Conservation (phyloP, 1,139 yeast genomes). For the Pichia sp. region DNA sequence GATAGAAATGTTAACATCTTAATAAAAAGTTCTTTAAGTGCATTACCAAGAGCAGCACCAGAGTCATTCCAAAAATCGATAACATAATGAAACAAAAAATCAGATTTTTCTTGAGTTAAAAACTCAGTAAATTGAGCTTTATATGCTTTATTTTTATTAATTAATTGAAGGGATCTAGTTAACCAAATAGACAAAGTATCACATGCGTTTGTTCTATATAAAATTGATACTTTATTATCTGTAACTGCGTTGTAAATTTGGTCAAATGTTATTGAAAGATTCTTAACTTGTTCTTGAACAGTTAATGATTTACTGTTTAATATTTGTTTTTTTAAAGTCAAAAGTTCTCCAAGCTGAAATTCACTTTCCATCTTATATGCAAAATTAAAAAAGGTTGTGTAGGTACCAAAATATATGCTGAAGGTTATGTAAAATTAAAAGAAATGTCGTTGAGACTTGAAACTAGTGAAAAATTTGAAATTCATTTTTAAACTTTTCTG, state of each 20-base stretch:
- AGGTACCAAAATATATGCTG: too few relatives aligned
- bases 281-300: constrained; percentile 1
- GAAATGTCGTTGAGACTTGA: too few relatives aligned
- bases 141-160: constrained; percentile 7
- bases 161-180: constrained; percentile 35
- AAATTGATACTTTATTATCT: constrained; percentile 28
- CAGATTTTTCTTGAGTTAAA: constrained; percentile 29
- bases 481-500: too few relatives aligned
- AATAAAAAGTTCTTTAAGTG: constrained; percentile 51
- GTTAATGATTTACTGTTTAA: constrained; percentile 11
- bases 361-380: not conserved
- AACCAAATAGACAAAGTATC: constrained; percentile 65
- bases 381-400: too few relatives aligned
- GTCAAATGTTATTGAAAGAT: constrained; percentile 12
- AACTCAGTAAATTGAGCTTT: not conserved
- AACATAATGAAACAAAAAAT: constrained; percentile 46
- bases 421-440: too few relatives aligned
- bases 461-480: too few relatives aligned
- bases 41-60: constrained; percentile 63
- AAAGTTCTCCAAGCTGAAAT: not conserved
- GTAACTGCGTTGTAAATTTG: constrained; percentile 21
- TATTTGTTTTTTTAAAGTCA: constrained; percentile 6
- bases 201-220: constrained; percentile 39
- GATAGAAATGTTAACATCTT: constrained; percentile 41
- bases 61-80: constrained; percentile 67